A percentile compares a stretch with the other conserved stretches of the same genome.
These are phyloP conservation scores for Candida michaelii DNA, from an alignment of 805 yeast species.

Conservation along the genomic window DNA sequence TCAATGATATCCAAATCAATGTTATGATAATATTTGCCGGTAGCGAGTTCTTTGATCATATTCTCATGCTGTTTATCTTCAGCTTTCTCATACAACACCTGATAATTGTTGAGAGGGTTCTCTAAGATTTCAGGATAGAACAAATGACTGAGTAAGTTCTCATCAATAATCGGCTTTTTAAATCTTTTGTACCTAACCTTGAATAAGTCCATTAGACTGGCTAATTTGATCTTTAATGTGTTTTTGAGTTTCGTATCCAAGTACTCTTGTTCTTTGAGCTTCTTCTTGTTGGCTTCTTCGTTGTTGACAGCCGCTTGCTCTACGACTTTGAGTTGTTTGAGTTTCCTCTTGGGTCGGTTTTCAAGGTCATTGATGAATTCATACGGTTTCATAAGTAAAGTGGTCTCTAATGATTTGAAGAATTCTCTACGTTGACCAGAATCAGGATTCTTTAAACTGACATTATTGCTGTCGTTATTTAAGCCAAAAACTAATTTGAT, in stretches of 20 bases:
- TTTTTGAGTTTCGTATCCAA: slow-evolving; percentile 83
- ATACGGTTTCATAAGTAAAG: slow-evolving; percentile 65
- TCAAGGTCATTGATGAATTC: slow-evolving; percentile 65
- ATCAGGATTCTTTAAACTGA: slow-evolving; percentile 46
- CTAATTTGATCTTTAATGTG: slow-evolving; percentile 76
- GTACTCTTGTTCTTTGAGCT: slow-evolving; percentile 51
- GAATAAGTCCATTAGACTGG: slow-evolving; percentile 86
- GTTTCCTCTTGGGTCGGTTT: slow-evolving; percentile 52
- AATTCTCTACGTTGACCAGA: slow-evolving; percentile 51
- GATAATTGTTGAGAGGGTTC: slow-evolving; percentile 37
- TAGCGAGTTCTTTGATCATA: slow-evolving; percentile 76
- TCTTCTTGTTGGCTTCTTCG: slow-evolving; percentile 39
- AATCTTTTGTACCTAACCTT: slow-evolving; percentile 85
- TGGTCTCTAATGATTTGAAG: slow-evolving; percentile 52
- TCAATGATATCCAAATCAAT: slow-evolving; percentile 94
- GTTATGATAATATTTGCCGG: slow-evolving; percentile 73
- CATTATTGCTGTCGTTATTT: slow-evolving; percentile 41
- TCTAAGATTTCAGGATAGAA: slow-evolving; percentile 60
- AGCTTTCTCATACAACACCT: slow-evolving; percentile 44
- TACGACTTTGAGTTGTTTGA: slow-evolving; percentile 40
- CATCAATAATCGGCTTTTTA: slow-evolving; percentile 88
- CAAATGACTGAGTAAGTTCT: slow-evolving; percentile 64
- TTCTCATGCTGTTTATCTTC: slow-evolving; percentile 51
- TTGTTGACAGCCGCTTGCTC: slow-evolving; percentile 12
- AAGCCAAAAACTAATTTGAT: slow-evolving; percentile 59